Conservation (phyloP, 129 eudicot genomes). For the Arctium lappa region DNA sequence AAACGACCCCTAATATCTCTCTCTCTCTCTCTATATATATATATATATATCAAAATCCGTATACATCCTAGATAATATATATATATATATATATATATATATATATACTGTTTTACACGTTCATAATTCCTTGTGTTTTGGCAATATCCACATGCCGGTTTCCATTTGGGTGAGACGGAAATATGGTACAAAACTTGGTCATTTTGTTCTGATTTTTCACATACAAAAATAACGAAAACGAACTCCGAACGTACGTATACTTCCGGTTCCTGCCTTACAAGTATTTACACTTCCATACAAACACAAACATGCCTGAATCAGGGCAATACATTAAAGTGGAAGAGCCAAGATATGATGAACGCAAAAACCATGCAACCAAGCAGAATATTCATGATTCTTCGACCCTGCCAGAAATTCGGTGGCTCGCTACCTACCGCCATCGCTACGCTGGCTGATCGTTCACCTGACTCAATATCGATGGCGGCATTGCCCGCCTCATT, state of each 20-base stretch:
- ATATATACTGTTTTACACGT: neutral
- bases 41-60: too few relatives aligned
- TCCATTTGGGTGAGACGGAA: neutral
- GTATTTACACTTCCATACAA: constrained; percentile 22
- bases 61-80: too few relatives aligned
- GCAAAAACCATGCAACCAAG: constrained; percentile 82
- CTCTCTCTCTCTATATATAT: too few relatives aligned
- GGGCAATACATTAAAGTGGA: constrained; percentile 62
- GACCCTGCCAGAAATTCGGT: constrained; percentile 51
- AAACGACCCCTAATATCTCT: too few relatives aligned
- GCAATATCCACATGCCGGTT: neutral
- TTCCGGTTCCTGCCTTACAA: constrained; percentile 7
- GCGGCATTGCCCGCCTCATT: constrained; percentile 25
- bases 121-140: neutral
- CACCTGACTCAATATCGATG: constrained; percentile 26
- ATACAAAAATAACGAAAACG: neutral
- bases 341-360: constrained; percentile 75
- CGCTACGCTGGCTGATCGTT: constrained; percentile 14
- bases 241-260: neutral
- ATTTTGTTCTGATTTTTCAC: neutral
- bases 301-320: constrained; percentile 15
- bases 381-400: constrained; percentile 57
- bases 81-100: too few relatives aligned
- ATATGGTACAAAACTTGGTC: neutral
- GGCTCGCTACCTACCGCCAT: constrained; percentile 36